phyloP scores from a whole-genome alignment of 1,139 yeast genomes.

The Diutina scorzettiae region DNA sequence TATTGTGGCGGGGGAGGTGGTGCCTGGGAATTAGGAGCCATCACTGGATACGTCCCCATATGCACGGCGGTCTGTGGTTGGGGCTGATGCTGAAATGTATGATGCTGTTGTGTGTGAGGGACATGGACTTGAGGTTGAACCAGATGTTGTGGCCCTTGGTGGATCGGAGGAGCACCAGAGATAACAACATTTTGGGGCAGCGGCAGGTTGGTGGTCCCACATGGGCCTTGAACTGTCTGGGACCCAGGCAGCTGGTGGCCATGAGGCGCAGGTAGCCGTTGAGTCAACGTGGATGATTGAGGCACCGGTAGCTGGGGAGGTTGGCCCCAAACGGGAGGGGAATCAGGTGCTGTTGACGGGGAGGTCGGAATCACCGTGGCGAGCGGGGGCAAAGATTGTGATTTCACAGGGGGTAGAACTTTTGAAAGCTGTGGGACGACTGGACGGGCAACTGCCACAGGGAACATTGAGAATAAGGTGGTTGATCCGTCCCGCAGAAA shows the following conservation, averaged over 20 bases:
- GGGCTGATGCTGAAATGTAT: not conserved
- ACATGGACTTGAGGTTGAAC: not conserved
- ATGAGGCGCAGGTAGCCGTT: not conserved
- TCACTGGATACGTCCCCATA: not conserved
- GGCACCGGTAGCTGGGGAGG: slow-evolving; percentile 1
- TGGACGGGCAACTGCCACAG: slow-evolving; percentile 4
- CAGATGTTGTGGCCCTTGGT: no score
- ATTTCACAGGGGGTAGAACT: not conserved
- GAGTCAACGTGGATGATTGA: not conserved
- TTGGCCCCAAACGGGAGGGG: not conserved
- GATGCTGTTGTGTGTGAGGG: not conserved
- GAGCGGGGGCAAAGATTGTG: not conserved
- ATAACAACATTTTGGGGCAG: no score
- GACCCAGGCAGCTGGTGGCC: slow-evolving; percentile 2
- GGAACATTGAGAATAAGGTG: not conserved
- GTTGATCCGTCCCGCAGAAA: no score
- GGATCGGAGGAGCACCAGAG: no score
- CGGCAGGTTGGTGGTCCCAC: no score
- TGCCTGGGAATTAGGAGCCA: not conserved
- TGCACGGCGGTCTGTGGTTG: not conserved
- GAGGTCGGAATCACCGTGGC: not conserved
- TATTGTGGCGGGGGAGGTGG: not conserved
- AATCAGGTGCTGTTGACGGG: not conserved
- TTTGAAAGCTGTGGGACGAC: not conserved
- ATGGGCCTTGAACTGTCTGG: no score